These are phyloP conservation scores for Cryptococcus floricola DNA, from an alignment of 1,284 basidiomycete species.

Conservation along the genomic window DNA sequence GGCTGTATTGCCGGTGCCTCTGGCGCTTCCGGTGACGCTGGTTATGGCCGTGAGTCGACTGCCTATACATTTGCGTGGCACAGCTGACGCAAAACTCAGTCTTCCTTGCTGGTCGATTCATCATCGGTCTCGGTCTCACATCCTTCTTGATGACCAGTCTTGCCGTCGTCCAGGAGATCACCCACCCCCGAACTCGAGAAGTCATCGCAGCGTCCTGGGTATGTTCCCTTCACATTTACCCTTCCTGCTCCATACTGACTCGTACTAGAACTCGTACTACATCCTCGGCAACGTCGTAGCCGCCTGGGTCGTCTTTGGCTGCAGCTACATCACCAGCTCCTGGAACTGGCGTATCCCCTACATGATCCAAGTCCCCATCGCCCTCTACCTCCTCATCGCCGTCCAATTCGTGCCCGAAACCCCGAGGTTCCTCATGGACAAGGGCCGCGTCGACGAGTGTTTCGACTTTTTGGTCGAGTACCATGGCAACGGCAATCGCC, in stretches of 20 bases:
- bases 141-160: constrained; percentile 51
- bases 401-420: constrained; percentile 51
- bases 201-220: constrained; percentile 45
- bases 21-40: constrained; percentile 43
- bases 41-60: constrained; percentile 40
- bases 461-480: constrained; percentile 71
- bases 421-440: constrained; percentile 43
- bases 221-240: neutral
- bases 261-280: constrained; percentile 41
- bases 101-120: constrained; percentile 43
- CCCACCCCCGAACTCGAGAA: constrained; percentile 44
- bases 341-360: constrained; percentile 48
- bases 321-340: constrained; percentile 26
- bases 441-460: constrained; percentile 60
- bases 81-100: constrained; percentile 16
- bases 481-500: constrained; percentile 66
- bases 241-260: neutral
- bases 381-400: constrained; percentile 46
- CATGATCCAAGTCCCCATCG: constrained; percentile 45
- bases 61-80: neutral
- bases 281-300: constrained; percentile 40
- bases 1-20: constrained; percentile 43
- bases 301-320: constrained; percentile 40
- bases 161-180: constrained; percentile 49
- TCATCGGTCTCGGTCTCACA: constrained; percentile 49